Base-by-base conservation (phyloP, 768 basidiomycete genomes). In the Cyathus striatus region DNA sequence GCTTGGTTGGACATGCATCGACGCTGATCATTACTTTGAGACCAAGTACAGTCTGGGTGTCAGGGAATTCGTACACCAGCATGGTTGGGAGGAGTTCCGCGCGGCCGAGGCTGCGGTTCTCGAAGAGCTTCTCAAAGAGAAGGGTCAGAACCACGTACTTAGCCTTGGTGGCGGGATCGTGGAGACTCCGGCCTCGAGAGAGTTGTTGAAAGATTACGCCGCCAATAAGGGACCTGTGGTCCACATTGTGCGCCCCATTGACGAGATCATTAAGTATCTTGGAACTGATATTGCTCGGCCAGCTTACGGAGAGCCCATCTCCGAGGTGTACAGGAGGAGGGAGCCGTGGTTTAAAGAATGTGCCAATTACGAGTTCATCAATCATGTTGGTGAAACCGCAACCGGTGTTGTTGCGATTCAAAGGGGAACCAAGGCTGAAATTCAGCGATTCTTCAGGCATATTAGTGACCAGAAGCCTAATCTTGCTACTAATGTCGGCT, bases 81-180 rank as follows among this genome's bases (percentile, higher is more conserved):
- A 86, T 23, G 94, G 91, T 6, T 98, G 96, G 96, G 69, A 79
- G 0, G 86, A 83, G 3, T 99, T 99, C 79, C 84, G 96, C 14
- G 70, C 64, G 13, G 85, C 83, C 1, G 96, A 99, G 63, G 66
- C 77, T 0, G 75, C 69, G 6, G 72, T 86, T 40, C 71, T 97
- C 9, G 63, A 76, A 23, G 79, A 88, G 30, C 70, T 96, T 30
- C 69, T 95, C 14, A 66, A 70, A 10, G 70, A 78, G 40, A 65
- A 73, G 32, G 65, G 73, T 4, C 73, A 72, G 14, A 67, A 71
- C 0, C 81, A 91, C 61, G 73, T 97, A 42, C 78, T 98, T 59
- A 91, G 88, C 49, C 80, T 96, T 16, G 95, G 96, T 3, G 96
- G 96, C 3, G 95, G 95, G 1, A 82, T 98, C 44, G 90, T 98